phyloP scores from a whole-genome alignment of 768 basidiomycete genomes.

The Boletus reticuloceps region DNA sequence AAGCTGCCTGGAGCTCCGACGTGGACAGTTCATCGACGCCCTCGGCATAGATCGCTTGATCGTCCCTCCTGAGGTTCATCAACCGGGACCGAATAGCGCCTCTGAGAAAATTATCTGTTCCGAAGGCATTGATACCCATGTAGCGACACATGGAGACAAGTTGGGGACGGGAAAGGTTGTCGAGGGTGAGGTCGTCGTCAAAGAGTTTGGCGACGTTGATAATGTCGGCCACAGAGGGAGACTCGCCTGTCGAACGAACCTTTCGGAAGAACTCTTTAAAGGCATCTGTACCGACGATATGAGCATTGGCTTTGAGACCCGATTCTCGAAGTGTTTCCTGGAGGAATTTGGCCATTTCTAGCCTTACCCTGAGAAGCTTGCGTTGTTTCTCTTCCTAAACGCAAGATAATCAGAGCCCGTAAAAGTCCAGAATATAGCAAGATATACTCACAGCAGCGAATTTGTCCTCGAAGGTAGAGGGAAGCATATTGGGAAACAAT shows the following conservation, averaged over 20 bases:
- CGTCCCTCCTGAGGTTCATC: slow-evolving; percentile 81
- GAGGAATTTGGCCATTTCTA: slow-evolving; percentile 99
- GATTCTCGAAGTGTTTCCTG: slow-evolving; percentile 97
- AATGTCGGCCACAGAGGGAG: slow-evolving; percentile 83
- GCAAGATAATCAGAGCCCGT: neutral
- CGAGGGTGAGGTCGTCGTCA: slow-evolving; percentile 95
- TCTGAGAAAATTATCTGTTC: slow-evolving; percentile 97
- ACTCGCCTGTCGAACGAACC: slow-evolving; percentile 93
- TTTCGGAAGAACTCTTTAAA: slow-evolving; percentile 99
- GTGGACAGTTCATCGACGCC: slow-evolving; percentile 90
- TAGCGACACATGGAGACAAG: slow-evolving; percentile 96
- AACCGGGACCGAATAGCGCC: slow-evolving; percentile 85
- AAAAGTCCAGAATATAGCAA: neutral
- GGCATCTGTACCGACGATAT: slow-evolving; percentile 90
- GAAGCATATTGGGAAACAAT: slow-evolving; percentile 98
- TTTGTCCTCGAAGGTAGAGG: slow-evolving; percentile 97
- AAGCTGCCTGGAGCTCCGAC: slow-evolving; percentile 88
- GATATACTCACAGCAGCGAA: slow-evolving; percentile 71
- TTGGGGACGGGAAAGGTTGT: slow-evolving; percentile 98
- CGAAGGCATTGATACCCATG: slow-evolving; percentile 98
- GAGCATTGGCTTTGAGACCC: slow-evolving; percentile 86
- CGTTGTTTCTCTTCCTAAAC: slow-evolving; percentile 92
- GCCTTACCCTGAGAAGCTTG: slow-evolving; percentile 87
- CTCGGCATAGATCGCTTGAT: slow-evolving; percentile 88
- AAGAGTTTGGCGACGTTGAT: slow-evolving; percentile 96